A percentile compares a stretch with the other conserved stretches of the same genome.
phyloP scores from a whole-genome alignment of 345 rosid genomes.

The Syzygium aromaticum region DNA sequence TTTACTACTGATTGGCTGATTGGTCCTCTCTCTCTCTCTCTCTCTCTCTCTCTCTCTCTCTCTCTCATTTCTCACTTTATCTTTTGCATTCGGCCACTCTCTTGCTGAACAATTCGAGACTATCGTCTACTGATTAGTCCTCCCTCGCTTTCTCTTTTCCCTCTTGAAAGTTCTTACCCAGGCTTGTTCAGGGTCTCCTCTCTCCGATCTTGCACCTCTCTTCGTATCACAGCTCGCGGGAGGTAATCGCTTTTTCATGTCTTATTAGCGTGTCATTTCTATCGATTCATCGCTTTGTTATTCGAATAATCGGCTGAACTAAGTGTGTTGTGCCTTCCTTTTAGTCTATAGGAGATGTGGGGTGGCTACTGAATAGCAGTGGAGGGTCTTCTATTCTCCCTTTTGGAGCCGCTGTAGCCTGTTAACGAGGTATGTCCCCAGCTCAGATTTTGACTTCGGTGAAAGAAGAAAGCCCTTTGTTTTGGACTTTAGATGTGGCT shows the following conservation, averaged over 20 bases:
- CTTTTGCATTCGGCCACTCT: too few relatives aligned
- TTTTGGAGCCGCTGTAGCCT: accelerated
- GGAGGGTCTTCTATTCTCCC: background rate
- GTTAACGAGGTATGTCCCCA: background rate
- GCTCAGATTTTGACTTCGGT: background rate
- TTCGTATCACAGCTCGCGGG: accelerated
- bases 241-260: background rate
- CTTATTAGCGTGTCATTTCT: background rate
- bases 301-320: background rate
- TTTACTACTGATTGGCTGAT: too few relatives aligned
- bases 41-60: too few relatives aligned
- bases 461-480: background rate
- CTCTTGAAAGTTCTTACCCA: too few relatives aligned
- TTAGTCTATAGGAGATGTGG: background rate
- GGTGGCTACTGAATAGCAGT: accelerated
- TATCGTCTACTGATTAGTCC: too few relatives aligned
- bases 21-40: too few relatives aligned
- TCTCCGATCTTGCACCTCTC: background rate
- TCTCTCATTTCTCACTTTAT: too few relatives aligned
- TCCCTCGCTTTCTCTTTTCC: too few relatives aligned
- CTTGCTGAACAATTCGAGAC: too few relatives aligned
- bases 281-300: accelerated
- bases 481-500: too few relatives aligned
- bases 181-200: too few relatives aligned
- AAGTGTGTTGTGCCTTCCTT: background rate